A percentile compares a stretch with the other conserved stretches of the same genome.
Evolutionary conservation across 2,329 filamentous ascomycete species (phyloP).

Genomic region (Zymoseptoria ardabiliae): DNA sequence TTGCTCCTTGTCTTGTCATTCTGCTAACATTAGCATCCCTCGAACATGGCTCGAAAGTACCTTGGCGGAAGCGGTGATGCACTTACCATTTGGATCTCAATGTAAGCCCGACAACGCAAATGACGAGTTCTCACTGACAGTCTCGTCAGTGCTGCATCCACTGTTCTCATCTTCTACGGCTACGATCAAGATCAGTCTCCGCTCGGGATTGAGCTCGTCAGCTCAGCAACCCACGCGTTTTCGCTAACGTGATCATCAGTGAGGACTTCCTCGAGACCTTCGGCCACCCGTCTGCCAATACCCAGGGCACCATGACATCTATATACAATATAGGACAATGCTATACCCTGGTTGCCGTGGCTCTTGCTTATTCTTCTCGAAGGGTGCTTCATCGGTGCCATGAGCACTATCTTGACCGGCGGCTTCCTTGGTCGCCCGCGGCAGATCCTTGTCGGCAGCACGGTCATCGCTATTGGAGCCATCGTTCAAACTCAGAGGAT

Average conservation of each 20-base stretch:
- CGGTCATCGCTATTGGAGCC: slow-evolving; percentile 38
- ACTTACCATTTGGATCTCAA: slow-evolving; percentile 47
- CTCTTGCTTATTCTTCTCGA: not conserved
- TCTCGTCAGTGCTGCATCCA: slow-evolving; percentile 35
- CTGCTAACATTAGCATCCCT: not conserved
- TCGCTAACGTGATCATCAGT: slow-evolving; percentile 32
- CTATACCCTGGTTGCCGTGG: too few relatives aligned
- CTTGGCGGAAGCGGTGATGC: slow-evolving; percentile 45
- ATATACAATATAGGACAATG: slow-evolving; percentile 32
- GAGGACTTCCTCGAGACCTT: slow-evolving; percentile 33
- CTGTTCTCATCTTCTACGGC: slow-evolving; percentile 44
- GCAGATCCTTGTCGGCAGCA: slow-evolving; percentile 36
- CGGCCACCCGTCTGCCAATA: slow-evolving; percentile 28
- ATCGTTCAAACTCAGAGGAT: slow-evolving; percentile 40
- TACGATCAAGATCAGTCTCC: slow-evolving; percentile 31
- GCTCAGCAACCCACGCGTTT: slow-evolving; percentile 9
- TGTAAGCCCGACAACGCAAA: slow-evolving; percentile 18
- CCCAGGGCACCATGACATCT: slow-evolving; percentile 33
- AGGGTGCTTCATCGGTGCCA: slow-evolving; percentile 40
- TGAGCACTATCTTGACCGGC: slow-evolving; percentile 35
- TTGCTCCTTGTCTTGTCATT: not conserved
- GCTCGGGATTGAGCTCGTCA: not conserved
- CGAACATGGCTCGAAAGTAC: slow-evolving; percentile 40
- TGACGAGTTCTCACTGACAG: not conserved
- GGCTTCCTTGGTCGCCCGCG: slow-evolving; percentile 39